phyloP scores from a whole-genome alignment of 306 rosid genomes.

The Cotoneaster glaucophyllus region DNA sequence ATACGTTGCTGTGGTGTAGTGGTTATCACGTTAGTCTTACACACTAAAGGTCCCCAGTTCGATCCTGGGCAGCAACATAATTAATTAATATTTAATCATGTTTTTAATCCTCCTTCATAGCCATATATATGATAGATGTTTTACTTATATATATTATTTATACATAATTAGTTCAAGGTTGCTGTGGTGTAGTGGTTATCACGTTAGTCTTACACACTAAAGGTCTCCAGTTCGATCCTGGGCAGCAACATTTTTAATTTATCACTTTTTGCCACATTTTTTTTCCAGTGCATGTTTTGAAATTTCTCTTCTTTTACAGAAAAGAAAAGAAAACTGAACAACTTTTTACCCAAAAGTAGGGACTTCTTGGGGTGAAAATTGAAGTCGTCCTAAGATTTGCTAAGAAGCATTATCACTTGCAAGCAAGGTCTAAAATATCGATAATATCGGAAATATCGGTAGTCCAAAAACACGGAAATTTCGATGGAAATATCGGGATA shows the following conservation, averaged over 20 bases:
- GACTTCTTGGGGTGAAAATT: background rate
- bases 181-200: conserved; percentile 98
- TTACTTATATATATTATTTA: no score
- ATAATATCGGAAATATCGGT: no score
- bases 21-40: conserved; percentile 97
- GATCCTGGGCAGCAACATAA: conserved; percentile 79
- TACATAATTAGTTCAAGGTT: background rate
- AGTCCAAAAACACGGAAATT: no score
- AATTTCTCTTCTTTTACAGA: background rate
- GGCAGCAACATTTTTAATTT: conserved; percentile 46
- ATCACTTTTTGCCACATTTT: no score
- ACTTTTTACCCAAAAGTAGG: background rate
- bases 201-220: conserved; percentile 92
- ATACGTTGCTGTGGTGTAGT: conserved; percentile 73
- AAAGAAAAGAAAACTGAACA: no score
- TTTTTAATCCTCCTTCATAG: no score
- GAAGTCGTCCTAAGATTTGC: background rate
- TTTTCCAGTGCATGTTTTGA: background rate
- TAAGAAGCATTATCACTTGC: background rate
- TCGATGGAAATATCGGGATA: no score
- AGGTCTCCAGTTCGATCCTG: conserved; percentile 96
- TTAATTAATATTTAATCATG: no score
- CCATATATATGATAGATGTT: no score
- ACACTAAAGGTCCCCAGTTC: conserved; percentile 92
- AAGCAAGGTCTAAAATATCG: no score